Evolutionary conservation across 2,329 filamentous ascomycete genomes (phyloP), one percentile per base, ranked within the genome.

Genomic region (Fusarium avenaceum): DNA sequence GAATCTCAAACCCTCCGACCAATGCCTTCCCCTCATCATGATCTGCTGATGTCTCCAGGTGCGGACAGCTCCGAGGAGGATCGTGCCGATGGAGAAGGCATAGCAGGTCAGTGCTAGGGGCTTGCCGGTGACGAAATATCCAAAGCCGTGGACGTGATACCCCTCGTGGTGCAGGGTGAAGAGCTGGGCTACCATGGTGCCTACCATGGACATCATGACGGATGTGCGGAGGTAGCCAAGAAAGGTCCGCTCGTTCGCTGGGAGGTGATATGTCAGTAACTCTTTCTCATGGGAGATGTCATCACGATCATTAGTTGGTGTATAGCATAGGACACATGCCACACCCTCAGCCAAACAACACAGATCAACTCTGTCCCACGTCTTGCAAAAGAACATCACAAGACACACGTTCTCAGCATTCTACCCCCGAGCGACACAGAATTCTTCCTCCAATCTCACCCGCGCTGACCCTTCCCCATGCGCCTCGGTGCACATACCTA

Each of bases 201-300:
- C 90, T 20, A 89, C 80, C 79, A 92, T 89, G 15, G 90, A 88
- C 39, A 93, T 81, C n/a, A 86, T 83, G 38, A 91, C 78, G 0
- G 89, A 92, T 3, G 90, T 93, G 20, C 91, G 86, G 30, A 93
- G 83, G 76, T 93, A 93, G 30, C 85, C 89, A 19, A 94, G 85
- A 74, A 90, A 94, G 19, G 91, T 94, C 57, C 91, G 83, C 78
- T 94, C 90, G 55, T 93, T 85, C 38, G 91, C 91, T 93, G 38
- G 4, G 35, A 10, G 28, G 35, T 26, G 15, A 20, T 52, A 43
- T 24, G 35, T 67, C 38, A 67, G 64, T 28, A 38, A 13, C 20
- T 19, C 15, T 17, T 38, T 38, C 35, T 10, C 17, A 38, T 11
- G 35, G n/a, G 9, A 38, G 28, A 38, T 10, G 35, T 15, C 30